Evolutionary conservation across 148 eudicot species (phyloP).

Genomic region (Diospyros kaki): DNA sequence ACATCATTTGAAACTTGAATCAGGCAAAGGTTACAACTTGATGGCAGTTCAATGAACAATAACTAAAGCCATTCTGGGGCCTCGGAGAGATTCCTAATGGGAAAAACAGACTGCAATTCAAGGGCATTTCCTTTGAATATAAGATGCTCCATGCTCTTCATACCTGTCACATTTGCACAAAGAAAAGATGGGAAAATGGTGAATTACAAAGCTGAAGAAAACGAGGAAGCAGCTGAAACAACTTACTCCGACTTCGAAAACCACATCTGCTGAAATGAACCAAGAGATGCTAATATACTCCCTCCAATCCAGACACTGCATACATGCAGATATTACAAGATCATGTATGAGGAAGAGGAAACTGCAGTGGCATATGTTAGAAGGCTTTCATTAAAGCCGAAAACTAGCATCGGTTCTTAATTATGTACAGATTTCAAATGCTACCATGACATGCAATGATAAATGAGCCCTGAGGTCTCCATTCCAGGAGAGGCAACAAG

Average conservation of each 20-base stretch:
- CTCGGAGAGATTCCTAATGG: too few relatives aligned
- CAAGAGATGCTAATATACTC: conserved; percentile 93
- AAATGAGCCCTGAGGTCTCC: background rate
- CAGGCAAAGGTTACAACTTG: too few relatives aligned
- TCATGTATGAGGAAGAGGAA: background rate
- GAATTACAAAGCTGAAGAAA: background rate
- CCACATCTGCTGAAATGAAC: conserved; percentile 99
- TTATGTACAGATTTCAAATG: background rate
- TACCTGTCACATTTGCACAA: conserved; percentile 41
- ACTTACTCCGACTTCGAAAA: conserved; percentile 94
- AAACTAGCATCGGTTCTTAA: background rate
- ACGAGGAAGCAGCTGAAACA: background rate
- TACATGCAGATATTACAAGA: background rate
- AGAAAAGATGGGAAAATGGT: background rate
- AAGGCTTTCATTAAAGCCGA: background rate
- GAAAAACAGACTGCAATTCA: conserved; percentile 13
- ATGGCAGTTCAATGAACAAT: too few relatives aligned
- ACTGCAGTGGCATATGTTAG: too few relatives aligned
- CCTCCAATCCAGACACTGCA: conserved; percentile 98
- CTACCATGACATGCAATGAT: background rate
- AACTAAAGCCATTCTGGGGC: too few relatives aligned
- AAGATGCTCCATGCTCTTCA: conserved; percentile 90
- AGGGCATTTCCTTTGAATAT: conserved; percentile 94
- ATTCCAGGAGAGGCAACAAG: conserved; percentile 1
- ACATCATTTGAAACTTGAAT: too few relatives aligned